Evolutionary conservation across 2,329 filamentous ascomycete genomes (phyloP).

Genomic region (Arthrobotrys conoides): DNA sequence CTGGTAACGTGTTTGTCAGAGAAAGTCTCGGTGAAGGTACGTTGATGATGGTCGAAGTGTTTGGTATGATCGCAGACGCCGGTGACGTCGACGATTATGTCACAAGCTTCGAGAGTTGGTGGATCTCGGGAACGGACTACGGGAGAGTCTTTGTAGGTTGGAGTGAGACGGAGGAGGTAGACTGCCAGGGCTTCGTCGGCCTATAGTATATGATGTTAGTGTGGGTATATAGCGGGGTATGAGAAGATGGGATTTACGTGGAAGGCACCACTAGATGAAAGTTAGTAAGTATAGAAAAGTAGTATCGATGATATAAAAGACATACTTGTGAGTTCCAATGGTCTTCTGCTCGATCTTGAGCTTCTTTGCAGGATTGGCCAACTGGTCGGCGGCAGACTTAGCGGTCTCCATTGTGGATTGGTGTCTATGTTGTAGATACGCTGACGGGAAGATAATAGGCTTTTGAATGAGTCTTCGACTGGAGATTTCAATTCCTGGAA

Average conservation of each 20-base stretch:
- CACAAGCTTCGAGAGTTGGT: constrained; percentile 81
- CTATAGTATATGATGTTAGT: constrained; percentile 53
- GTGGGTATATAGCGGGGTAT: neutral
- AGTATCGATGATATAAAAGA: constrained; percentile 27
- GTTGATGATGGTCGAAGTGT: constrained; percentile 98
- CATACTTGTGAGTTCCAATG: constrained; percentile 90
- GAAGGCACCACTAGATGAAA: constrained; percentile 76
- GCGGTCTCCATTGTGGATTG: constrained; percentile 45
- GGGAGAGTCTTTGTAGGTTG: constrained; percentile 79
- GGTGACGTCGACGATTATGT: constrained; percentile 98
- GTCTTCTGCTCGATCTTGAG: constrained; percentile 79
- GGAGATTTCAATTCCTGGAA: neutral
- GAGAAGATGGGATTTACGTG: constrained; percentile 70
- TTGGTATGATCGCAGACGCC: constrained; percentile 87
- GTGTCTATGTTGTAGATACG: neutral
- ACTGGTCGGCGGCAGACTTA: constrained; percentile 42
- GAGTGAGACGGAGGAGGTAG: constrained; percentile 91
- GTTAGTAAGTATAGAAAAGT: constrained; percentile 22
- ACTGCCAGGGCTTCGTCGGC: constrained; percentile 98
- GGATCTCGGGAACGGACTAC: constrained; percentile 92
- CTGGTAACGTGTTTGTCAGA: constrained; percentile 83
- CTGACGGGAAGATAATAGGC: neutral
- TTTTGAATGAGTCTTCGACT: constrained; percentile 2
- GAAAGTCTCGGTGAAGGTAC: constrained; percentile 87
- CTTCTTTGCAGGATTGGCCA: constrained; percentile 75